A percentile compares a stretch with the other conserved stretches of the same genome.
Conservation (phyloP, 306 rosid species). For the Erythrophleum fordii region DNA sequence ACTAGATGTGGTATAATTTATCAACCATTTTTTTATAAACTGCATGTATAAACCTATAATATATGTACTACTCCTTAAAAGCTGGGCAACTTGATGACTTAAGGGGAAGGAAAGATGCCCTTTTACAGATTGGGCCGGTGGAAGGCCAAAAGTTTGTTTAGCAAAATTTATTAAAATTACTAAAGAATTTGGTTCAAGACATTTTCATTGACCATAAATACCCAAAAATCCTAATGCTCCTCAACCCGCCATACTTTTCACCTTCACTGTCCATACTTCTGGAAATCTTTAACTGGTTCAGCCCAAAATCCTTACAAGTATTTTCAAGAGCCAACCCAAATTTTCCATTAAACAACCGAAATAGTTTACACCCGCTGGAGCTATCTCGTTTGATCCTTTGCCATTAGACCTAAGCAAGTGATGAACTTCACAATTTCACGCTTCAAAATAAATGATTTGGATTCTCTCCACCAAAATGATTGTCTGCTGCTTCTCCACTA, state of each 20-base stretch:
- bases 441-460: too few species aligned
- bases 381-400: too few species aligned
- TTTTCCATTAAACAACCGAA: too few species aligned
- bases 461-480: too few species aligned
- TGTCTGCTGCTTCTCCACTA: too few species aligned
- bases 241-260: background rate
- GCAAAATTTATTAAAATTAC: background rate
- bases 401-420: too few species aligned
- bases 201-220: background rate
- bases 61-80: background rate
- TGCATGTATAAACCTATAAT: too few species aligned
- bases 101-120: background rate
- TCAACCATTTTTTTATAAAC: background rate
- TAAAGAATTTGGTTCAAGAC: background rate
- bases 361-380: too few species aligned
- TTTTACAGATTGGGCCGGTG: background rate
- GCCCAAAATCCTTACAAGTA: background rate
- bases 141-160: background rate
- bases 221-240: background rate
- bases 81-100: background rate
- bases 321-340: background rate
- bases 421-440: too few species aligned
- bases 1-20: background rate
- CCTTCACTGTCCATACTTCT: background rate
- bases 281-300: background rate